Conservation (phyloP, 139 green algal genomes). For the Chloropicon primus region DNA sequence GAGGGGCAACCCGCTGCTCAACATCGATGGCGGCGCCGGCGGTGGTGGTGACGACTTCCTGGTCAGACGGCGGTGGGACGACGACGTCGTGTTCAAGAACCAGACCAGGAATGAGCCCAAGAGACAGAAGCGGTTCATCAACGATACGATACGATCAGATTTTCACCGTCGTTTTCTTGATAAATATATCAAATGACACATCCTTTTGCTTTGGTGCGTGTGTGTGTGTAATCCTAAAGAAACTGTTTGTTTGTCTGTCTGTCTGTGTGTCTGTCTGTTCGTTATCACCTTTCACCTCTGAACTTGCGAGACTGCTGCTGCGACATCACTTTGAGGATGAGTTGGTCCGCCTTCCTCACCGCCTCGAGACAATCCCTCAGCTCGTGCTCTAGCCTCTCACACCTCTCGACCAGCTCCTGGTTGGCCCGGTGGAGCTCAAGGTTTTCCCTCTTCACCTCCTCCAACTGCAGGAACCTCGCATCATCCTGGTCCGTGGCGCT, state of each 20-base stretch:
- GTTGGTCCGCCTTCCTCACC: neutral
- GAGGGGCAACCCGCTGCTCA: constrained; percentile 81
- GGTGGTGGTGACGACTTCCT: constrained; percentile 2
- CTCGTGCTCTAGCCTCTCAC: neutral
- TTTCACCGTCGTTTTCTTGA: constrained; percentile 91
- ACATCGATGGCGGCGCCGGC: constrained; percentile 16
- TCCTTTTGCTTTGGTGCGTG: too few species aligned
- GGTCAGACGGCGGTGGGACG: constrained; percentile 62
- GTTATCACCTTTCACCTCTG: neutral
- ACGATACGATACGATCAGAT: constrained; percentile 96
- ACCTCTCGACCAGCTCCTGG: neutral
- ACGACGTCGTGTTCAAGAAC: constrained; percentile 93
- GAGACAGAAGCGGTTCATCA: constrained; percentile 85
- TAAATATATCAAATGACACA: constrained; percentile 73
- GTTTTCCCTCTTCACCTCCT: neutral
- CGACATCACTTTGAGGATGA: neutral
- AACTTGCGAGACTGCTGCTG: neutral
- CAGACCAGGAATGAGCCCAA: constrained; percentile 82
- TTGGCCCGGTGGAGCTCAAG: neutral
- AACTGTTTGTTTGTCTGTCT: neutral
- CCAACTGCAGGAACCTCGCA: neutral
- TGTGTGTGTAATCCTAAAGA: too few species aligned
- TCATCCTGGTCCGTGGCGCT: too few species aligned
- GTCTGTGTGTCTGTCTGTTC: neutral
- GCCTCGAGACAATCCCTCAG: neutral